phyloP scores from a whole-genome alignment of 768 basidiomycete genomes.

The Leccinum variicolor region DNA sequence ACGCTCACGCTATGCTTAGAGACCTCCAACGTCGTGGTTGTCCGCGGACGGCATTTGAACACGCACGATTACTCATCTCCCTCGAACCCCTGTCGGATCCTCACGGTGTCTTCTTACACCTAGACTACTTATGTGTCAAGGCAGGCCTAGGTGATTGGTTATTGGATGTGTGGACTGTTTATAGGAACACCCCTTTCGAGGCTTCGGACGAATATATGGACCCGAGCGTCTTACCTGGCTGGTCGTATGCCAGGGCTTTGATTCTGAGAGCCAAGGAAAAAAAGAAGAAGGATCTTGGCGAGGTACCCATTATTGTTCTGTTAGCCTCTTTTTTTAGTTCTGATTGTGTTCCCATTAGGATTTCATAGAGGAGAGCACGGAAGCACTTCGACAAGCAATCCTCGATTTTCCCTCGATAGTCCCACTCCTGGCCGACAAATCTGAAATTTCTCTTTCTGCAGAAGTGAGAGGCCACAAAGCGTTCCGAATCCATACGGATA shows the following conservation, averaged over 20 bases:
- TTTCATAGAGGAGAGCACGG: constrained; percentile 52
- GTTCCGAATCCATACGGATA: constrained; percentile 69
- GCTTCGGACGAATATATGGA: constrained; percentile 36
- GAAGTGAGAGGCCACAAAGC: constrained; percentile 57
- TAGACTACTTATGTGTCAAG: constrained; percentile 86
- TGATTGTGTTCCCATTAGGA: constrained; percentile 35
- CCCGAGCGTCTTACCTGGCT: constrained; percentile 70
- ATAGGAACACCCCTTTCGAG: constrained; percentile 6
- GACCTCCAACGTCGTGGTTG: constrained; percentile 89
- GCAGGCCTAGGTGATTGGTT: constrained; percentile 80
- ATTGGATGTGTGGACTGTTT: constrained; percentile 51
- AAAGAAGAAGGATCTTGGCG: constrained; percentile 40
- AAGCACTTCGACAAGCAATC: constrained; percentile 71
- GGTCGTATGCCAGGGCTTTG: constrained; percentile 69
- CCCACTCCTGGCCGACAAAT: constrained; percentile 80
- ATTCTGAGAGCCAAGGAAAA: constrained; percentile 53
- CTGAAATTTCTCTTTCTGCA: constrained; percentile 62
- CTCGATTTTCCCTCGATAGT: constrained; percentile 77
- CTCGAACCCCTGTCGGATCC: constrained; percentile 89
- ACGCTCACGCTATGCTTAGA: constrained; percentile 35
- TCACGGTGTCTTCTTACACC: constrained; percentile 76
- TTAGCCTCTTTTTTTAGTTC: neutral
- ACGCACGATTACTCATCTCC: constrained; percentile 78
- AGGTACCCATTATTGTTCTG: constrained; percentile 21
- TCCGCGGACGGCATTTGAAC: constrained; percentile 87